Evolutionary conservation across 805 yeast species (phyloP).

Genomic region (Saccharomycopsis fermentans): DNA sequence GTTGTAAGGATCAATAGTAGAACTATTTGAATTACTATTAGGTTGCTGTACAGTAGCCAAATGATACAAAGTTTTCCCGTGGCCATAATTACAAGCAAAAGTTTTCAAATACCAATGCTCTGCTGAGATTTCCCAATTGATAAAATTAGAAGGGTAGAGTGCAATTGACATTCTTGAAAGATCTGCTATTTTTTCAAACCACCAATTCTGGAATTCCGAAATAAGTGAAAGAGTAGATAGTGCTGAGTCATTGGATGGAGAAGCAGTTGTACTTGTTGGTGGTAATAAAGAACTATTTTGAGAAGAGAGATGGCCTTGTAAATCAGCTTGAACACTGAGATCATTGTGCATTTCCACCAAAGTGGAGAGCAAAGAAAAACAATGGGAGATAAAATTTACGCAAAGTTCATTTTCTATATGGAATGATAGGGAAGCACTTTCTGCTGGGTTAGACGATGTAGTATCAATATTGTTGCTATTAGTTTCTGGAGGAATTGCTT

Average conservation of each 20-base stretch:
- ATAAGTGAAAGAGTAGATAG: constrained; percentile 42
- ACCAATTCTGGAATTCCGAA: constrained; percentile 32
- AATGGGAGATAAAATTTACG: constrained; percentile 15
- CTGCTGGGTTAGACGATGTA: constrained; percentile 14
- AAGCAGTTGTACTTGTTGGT: constrained; percentile 47
- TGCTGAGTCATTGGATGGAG: neutral
- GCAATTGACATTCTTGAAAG: constrained; percentile 84
- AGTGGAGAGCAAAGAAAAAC: constrained; percentile 15
- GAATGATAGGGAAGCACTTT: neutral
- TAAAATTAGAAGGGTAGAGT: constrained; percentile 62
- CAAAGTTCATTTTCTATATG: constrained; percentile 25
- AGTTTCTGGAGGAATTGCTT: constrained; percentile 14
- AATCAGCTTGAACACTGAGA: constrained; percentile 45
- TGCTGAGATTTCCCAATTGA: constrained; percentile 79
- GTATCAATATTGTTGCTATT: constrained; percentile 18
- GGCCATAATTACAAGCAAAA: constrained; percentile 65
- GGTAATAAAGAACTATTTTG: constrained; percentile 20
- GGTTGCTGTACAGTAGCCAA: constrained; percentile 74
- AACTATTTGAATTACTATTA: constrained; percentile 3
- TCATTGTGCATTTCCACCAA: constrained; percentile 49
- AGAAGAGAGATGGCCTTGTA: neutral
- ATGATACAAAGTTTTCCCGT: constrained; percentile 79
- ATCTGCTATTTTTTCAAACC: constrained; percentile 84
- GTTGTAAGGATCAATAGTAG: neutral
- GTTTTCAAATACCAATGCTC: constrained; percentile 77